Base-by-base conservation (phyloP, 345 rosid genomes). In the Laguncularia racemosa region DNA sequence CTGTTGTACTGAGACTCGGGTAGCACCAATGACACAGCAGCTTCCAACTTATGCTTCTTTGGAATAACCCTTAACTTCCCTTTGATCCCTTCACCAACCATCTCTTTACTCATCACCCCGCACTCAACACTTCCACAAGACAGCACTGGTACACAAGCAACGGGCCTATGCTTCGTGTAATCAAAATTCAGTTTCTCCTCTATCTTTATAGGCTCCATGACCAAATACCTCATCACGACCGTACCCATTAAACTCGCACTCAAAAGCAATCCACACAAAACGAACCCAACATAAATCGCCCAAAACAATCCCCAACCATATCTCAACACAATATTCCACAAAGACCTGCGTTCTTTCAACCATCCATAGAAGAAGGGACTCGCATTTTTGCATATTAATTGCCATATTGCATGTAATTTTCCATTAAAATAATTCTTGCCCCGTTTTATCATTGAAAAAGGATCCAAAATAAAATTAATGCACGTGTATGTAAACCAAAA, bases 1-100 rank as follows among this genome's bases (percentile, higher is more conserved):
- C 75, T 78, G 75, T 92, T 92, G 57, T 92, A 89, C 28, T 62
- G 76, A 0, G 96, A 93, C 74, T 89, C 97, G 0, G 99, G 99
- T 68, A 93, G 57, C 16, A 78, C 74, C 74, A 82, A 66, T 13
- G 65, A 57, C 55, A 85, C 75, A 1, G 65, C 57, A 20, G 70
- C 79, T 68, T 67, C 73, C 64, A 85, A 55, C 61, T 72, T 61
- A 50, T 85, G 82, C 70, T 57, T 55, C 20, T 57, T 44, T 13
- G 78, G 86, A 58, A 80, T 66, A 62, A 74, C 58, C 46, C 76
- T 68, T 0, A 55, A 38, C 55, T 61, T 54, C 13, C 55, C 57
- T 44, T 56, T 70, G 57, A 20, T 62, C 58, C 33, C 13, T 61
- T 66, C 44, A 18, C 73, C 78, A 50, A 59, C 61, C 59, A 77